Conservation (phyloP, 2,329 filamentous ascomycete genomes). For the Arthrobotrys entomopaga region DNA sequence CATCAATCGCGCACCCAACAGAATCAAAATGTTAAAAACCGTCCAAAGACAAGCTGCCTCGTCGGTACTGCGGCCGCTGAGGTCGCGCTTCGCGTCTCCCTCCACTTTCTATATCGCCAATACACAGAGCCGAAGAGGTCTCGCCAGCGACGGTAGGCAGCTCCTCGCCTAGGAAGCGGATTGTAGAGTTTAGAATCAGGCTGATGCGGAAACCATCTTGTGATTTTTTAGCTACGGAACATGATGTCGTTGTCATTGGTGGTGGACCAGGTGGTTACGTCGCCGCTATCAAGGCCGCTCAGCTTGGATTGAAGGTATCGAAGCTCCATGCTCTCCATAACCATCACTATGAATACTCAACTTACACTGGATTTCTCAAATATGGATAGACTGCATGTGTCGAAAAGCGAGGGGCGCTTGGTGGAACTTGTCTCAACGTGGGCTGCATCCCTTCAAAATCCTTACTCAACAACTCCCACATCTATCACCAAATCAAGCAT, state of each 20-base stretch:
- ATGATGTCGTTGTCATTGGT: constrained; percentile 96
- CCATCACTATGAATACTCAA: neutral
- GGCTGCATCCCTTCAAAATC: constrained; percentile 99
- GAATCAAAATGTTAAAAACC: constrained; percentile 41
- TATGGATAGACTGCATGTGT: constrained; percentile 83
- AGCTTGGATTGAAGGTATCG: constrained; percentile 90
- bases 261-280: constrained; percentile 99
- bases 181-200: neutral
- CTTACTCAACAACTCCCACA: constrained; percentile 98
- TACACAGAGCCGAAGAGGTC: constrained; percentile 43
- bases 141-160: constrained; percentile 60
- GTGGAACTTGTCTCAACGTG: constrained; percentile 97
- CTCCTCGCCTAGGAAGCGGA: neutral
- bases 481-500: constrained; percentile 96
- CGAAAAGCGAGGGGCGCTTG: constrained; percentile 94
- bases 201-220: neutral
- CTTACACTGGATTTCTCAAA: neutral
- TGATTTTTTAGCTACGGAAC: constrained; percentile 74
- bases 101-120: constrained; percentile 50
- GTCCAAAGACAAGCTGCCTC: constrained; percentile 47
- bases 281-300: constrained; percentile 97
- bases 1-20: neutral
- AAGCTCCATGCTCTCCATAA: neutral
- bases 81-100: constrained; percentile 47
- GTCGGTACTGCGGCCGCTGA: constrained; percentile 47